These are phyloP conservation scores for Leishmania tropica DNA, from an alignment of 208 protist species.

Conservation along the genomic window DNA sequence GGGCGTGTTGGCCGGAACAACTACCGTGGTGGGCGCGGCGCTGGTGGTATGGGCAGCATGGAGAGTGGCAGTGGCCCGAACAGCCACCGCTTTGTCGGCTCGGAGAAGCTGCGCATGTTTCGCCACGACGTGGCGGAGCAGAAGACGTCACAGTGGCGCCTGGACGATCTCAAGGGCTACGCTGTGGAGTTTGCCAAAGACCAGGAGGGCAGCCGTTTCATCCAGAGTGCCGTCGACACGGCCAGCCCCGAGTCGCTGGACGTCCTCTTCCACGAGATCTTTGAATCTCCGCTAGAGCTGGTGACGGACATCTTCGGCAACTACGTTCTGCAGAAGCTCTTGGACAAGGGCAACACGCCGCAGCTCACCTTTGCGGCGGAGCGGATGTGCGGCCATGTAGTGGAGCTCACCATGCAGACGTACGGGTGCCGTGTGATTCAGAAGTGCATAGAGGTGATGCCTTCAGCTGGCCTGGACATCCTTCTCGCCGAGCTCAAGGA, in stretches of 20 bases:
- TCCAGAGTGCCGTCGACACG: constrained; percentile 96
- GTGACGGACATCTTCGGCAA: constrained; percentile 99
- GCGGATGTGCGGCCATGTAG: constrained; percentile 89
- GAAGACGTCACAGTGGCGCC: constrained; percentile 55
- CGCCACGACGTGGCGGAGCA: constrained; percentile 54
- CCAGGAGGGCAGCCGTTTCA: constrained; percentile 98
- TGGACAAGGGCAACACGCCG: constrained; percentile 93
- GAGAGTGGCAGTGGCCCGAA: constrained; percentile 31
- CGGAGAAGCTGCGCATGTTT: constrained; percentile 72
- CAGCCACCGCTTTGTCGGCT: constrained; percentile 47
- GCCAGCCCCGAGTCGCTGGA: constrained; percentile 85
- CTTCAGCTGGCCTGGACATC: constrained; percentile 79
- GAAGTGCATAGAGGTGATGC: constrained; percentile 96
- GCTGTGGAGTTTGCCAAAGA: constrained; percentile 96
- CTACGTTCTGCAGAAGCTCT: constrained; percentile 98
- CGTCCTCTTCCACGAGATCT: constrained; percentile 93
- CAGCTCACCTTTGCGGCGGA: constrained; percentile 87
- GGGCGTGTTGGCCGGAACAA: constrained; percentile 17
- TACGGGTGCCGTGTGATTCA: constrained; percentile 99
- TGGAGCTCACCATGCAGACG: constrained; percentile 94
- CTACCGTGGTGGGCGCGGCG: constrained; percentile 29
- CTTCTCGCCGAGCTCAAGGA: constrained; percentile 94
- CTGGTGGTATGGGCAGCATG: constrained; percentile 33
- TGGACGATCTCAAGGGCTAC: constrained; percentile 88
- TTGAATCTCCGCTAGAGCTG: constrained; percentile 87